Evolutionary conservation across 1,139 yeast species (phyloP).

Genomic region (Yamadazyma atlantica): DNA sequence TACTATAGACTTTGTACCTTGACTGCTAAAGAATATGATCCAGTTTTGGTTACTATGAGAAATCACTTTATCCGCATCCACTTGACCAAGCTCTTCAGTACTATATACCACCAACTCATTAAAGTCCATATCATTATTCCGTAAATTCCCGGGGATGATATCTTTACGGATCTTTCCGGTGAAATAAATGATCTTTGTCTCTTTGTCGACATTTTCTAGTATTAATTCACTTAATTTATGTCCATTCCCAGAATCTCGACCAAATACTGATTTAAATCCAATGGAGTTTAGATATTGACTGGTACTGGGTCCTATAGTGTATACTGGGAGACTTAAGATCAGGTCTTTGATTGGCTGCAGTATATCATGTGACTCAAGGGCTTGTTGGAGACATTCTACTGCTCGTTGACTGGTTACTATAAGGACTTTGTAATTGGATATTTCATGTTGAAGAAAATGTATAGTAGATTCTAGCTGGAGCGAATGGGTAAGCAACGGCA

Average conservation of each 20-base stretch:
- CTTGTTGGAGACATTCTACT: slow-evolving; percentile 62
- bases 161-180: slow-evolving; percentile 88
- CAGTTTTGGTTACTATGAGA: slow-evolving; percentile 49
- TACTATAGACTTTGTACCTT: slow-evolving; percentile 71
- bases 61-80: too few relatives aligned
- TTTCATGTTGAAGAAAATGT: slow-evolving; percentile 8
- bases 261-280: slow-evolving; percentile 70
- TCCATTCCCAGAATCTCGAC: slow-evolving; percentile 82
- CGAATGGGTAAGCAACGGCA: slow-evolving; percentile 16
- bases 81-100: slow-evolving; percentile 34
- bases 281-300: slow-evolving; percentile 52
- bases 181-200: slow-evolving; percentile 56
- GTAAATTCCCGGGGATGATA: slow-evolving; percentile 67
- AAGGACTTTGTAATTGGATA: slow-evolving; percentile 10
- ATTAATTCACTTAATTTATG: slow-evolving; percentile 65
- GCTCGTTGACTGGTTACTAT: slow-evolving; percentile 93
- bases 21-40: slow-evolving; percentile 90
- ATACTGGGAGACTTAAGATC: slow-evolving; percentile 42
- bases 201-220: slow-evolving; percentile 33
- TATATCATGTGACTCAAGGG: slow-evolving; percentile 12
- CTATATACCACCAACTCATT: slow-evolving; percentile 68
- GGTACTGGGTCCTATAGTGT: slow-evolving; percentile 94
- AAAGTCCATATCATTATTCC: slow-evolving; percentile 44
- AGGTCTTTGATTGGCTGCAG: slow-evolving; percentile 22
- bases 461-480: slow-evolving; percentile 10